Conservation (phyloP, 1,284 basidiomycete species). For the Trametes versicolor region DNA sequence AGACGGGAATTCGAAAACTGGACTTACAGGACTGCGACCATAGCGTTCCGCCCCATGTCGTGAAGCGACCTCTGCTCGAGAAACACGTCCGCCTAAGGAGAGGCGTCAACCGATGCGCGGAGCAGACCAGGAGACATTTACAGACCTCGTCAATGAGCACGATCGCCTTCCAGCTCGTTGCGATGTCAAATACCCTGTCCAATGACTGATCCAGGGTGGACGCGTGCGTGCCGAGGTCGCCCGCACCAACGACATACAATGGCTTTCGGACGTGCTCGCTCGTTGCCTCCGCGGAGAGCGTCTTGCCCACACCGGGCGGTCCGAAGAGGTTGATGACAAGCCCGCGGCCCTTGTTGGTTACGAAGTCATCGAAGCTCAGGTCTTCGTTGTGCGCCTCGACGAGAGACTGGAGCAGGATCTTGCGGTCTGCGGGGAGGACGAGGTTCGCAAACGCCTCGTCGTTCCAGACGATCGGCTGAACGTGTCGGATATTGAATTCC, state of each 20-base stretch:
- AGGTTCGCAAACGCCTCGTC: constrained; percentile 64
- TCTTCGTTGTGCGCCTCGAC: constrained; percentile 63
- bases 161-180: constrained; percentile 70
- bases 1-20: background rate
- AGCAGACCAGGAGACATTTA: background rate
- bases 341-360: constrained; percentile 68
- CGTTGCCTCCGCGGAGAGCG: constrained; percentile 62
- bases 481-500: constrained; percentile 62
- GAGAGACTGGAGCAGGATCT: constrained; percentile 62
- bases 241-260: constrained; percentile 65
- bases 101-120: background rate
- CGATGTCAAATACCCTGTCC: constrained; percentile 49
- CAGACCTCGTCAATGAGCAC: constrained; percentile 65
- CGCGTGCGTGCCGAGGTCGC: constrained; percentile 63
- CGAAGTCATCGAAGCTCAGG: constrained; percentile 65
- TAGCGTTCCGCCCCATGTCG: constrained; percentile 67
- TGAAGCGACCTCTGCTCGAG: constrained; percentile 68
- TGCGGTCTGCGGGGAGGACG: constrained; percentile 60
- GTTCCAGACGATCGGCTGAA: constrained; percentile 64
- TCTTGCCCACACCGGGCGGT: constrained; percentile 66
- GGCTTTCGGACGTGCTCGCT: constrained; percentile 67
- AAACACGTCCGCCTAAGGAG: constrained; percentile 51
- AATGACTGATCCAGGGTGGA: constrained; percentile 37
- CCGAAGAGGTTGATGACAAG: constrained; percentile 68
- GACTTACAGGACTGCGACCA: constrained; percentile 64